Percentiles rank a stretch among this genome's conserved stretches.
phyloP scores from a whole-genome alignment of 1,284 basidiomycete species.

The Sphaerobolus stellatus region DNA sequence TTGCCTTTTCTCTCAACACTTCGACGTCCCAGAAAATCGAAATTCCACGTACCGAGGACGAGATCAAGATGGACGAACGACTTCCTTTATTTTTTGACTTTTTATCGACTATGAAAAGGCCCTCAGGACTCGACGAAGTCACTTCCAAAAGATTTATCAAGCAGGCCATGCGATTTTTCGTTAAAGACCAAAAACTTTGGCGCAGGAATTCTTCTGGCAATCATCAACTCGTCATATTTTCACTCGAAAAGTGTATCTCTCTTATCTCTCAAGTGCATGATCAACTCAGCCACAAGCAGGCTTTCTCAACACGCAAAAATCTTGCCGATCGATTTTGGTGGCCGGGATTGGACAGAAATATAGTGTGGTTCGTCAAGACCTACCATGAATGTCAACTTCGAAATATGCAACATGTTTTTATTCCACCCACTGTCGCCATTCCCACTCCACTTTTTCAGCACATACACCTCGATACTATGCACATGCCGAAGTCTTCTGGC shows the following conservation, averaged over 20 bases:
- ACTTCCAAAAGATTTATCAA: neutral
- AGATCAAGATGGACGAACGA: no score
- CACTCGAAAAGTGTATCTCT: neutral
- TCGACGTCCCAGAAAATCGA: no score
- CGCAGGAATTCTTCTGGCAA: neutral
- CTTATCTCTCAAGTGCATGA: neutral
- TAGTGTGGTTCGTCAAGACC: neutral
- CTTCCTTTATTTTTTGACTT: no score
- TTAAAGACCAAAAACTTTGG: neutral
- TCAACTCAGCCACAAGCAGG: constrained; percentile 4
- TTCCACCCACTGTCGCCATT: neutral
- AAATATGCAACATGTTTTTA: neutral
- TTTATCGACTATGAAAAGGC: no score
- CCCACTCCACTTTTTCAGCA: constrained; percentile 4
- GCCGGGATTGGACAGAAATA: constrained; percentile 2
- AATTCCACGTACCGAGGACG: no score
- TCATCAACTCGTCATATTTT: neutral
- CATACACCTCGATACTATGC: constrained; percentile 11
- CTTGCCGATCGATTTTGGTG: constrained; percentile 9
- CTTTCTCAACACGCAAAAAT: neutral
- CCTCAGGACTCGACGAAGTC: no score
- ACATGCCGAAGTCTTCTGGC: no score
- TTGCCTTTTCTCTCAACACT: no score
- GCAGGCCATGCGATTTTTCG: neutral
- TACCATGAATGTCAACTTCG: constrained; percentile 7